Conservation (phyloP, 352 stramenopile species). For the Globisporangium acanthophoron region DNA sequence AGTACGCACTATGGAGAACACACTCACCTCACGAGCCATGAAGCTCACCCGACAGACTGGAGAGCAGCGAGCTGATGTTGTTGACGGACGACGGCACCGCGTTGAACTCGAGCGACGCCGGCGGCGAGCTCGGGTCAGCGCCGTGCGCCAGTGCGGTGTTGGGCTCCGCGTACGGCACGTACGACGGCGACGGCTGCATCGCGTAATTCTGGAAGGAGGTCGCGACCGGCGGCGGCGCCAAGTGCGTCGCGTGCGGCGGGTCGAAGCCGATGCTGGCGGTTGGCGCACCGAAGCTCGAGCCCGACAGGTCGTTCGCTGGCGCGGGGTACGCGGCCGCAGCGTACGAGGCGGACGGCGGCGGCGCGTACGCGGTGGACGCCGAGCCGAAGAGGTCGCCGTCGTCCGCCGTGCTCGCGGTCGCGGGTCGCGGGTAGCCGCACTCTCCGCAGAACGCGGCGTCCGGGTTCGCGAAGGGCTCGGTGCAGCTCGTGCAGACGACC, state of each 20-base stretch:
- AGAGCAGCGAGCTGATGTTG: conserved; percentile 56
- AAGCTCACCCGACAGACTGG: conserved; percentile 41
- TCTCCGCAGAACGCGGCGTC: conserved; percentile 69
- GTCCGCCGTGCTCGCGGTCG: conserved; percentile 13
- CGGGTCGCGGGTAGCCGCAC: conserved; percentile 46
- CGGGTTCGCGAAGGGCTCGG: conserved; percentile 40
- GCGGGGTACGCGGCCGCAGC: background rate
- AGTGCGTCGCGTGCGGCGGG: conserved; percentile 13
- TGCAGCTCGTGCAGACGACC: conserved; percentile 40
- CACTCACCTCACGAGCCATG: background rate
- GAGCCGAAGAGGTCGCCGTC: conserved; percentile 58
- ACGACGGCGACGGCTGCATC: conserved; percentile 20
- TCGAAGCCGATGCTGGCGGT: conserved; percentile 26
- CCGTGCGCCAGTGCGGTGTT: background rate
- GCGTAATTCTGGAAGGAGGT: conserved; percentile 12
- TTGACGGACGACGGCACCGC: conserved; percentile 24
- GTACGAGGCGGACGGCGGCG: background rate
- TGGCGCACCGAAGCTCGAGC: conserved; percentile 18
- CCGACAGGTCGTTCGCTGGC: conserved; percentile 7
- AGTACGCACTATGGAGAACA: background rate
- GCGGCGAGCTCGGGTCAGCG: conserved; percentile 22
- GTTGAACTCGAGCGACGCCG: conserved; percentile 44
- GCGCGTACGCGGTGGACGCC: conserved; percentile 21
- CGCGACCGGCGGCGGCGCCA: conserved; percentile 14
- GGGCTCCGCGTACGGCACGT: conserved; percentile 11